A percentile compares a stretch with the other conserved stretches of the same genome.
phyloP scores from a whole-genome alignment of 441 rosid species.

The Erysimum pusillum region DNA sequence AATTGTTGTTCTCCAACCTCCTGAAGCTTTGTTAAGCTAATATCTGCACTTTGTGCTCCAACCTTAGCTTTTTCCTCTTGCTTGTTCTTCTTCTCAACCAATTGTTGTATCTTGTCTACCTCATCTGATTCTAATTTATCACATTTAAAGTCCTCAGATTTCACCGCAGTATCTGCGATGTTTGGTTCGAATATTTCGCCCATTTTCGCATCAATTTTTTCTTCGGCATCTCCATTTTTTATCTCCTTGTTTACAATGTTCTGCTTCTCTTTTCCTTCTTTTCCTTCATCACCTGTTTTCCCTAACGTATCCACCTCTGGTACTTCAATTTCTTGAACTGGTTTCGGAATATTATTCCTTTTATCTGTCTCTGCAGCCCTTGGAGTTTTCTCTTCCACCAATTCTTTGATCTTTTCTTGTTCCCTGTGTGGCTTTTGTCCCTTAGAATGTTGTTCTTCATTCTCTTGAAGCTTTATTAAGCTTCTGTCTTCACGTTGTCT shows the following conservation, averaged over 20 bases:
- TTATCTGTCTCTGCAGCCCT: conserved; percentile 7
- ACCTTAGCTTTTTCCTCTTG: conserved; percentile 4
- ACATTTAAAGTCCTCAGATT: conserved; percentile 2
- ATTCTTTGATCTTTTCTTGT: neutral
- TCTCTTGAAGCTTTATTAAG: conserved; percentile 27
- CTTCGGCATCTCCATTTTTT: conserved; percentile 12
- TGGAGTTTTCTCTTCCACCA: conserved; percentile 19
- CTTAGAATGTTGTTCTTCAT: conserved; percentile 18
- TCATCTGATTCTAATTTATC: conserved; percentile 23
- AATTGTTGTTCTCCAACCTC: conserved; percentile 15
- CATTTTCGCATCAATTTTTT: conserved; percentile 16
- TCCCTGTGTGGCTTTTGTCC: neutral
- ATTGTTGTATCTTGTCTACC: conserved; percentile 13
- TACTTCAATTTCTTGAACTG: conserved; percentile 14
- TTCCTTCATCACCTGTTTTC: conserved; percentile 7
- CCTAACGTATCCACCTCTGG: conserved; percentile 7
- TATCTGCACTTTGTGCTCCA: conserved; percentile 7
- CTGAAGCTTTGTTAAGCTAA: conserved; percentile 14
- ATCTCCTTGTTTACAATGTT: neutral
- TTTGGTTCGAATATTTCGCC: conserved; percentile 20
- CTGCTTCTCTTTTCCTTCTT: conserved; percentile 12
- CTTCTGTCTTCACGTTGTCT: conserved; percentile 34
- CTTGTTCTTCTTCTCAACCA: conserved; percentile 19
- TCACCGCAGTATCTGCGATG: conserved; percentile 13
- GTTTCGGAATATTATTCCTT: neutral